Conservation (phyloP, 164 flowering plant genomes). For the Malania oleifera region DNA sequence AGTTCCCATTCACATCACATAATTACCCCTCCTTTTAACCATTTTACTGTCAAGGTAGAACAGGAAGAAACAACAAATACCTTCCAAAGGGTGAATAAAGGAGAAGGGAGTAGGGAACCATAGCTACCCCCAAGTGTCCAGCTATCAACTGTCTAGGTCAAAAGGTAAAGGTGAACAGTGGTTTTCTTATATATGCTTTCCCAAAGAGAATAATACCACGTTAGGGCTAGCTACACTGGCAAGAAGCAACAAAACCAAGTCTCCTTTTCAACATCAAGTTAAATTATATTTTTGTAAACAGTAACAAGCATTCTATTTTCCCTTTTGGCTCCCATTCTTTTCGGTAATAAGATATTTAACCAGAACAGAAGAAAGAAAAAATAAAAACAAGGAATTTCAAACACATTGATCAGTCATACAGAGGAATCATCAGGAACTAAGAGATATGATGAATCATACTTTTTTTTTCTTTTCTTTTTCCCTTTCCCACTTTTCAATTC, state of each 20-base stretch:
- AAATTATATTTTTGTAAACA: background rate
- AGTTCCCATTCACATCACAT: background rate
- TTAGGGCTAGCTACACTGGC: background rate
- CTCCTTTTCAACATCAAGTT: background rate
- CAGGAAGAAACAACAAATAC: background rate
- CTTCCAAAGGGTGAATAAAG: no score
- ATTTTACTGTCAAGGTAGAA: background rate
- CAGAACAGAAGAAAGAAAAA: no score
- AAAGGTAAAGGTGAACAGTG: background rate
- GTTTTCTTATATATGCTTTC: background rate
- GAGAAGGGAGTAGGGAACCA: background rate
- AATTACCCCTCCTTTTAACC: background rate
- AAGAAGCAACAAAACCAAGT: background rate
- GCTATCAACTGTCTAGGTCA: background rate
- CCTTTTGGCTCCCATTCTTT: no score
- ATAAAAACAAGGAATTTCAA: background rate
- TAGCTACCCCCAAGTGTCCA: background rate
- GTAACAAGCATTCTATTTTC: background rate
- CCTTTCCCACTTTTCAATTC: background rate
- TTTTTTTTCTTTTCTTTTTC: background rate
- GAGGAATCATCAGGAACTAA: conserved; percentile 3
- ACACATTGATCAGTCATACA: no score
- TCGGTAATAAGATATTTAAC: no score
- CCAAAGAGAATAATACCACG: background rate
- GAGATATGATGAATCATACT: background rate